Evolutionary conservation across 805 yeast species (phyloP).

Genomic region (Pichia cabralensis): DNA sequence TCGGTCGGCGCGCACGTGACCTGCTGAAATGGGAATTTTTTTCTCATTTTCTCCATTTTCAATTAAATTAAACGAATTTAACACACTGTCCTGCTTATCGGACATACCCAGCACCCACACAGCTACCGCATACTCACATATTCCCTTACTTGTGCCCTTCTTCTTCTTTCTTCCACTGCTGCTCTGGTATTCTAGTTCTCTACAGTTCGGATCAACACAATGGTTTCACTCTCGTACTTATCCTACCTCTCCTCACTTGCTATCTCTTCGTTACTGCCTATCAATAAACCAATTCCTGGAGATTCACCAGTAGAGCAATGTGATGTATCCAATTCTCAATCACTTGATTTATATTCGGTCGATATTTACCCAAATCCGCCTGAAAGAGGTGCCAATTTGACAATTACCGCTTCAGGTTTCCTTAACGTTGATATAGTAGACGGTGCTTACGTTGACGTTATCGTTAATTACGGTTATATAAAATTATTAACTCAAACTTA

Average conservation of each 20-base stretch:
- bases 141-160: no score
- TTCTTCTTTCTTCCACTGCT: no score
- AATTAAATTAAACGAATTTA: no score
- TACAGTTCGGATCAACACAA: no score
- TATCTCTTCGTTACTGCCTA: not conserved
- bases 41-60: no score
- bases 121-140: no score
- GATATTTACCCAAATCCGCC: conserved; percentile 83
- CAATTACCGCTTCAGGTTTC: conserved; percentile 66
- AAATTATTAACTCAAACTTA: conserved; percentile 80
- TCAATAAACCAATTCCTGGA: conserved; percentile 74
- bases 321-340: conserved; percentile 53
- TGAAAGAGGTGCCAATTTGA: conserved; percentile 68
- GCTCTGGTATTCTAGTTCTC: no score
- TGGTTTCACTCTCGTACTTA: conserved; percentile 2
- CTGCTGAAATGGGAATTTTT: no score
- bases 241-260: conserved; percentile 3
- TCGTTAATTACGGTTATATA: conserved; percentile 87
- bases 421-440: conserved; percentile 49
- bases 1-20: no score
- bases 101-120: no score
- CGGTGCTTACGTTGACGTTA: conserved; percentile 92
- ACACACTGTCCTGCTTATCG: no score
- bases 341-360: conserved; percentile 51
- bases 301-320: conserved; percentile 78